phyloP scores from a whole-genome alignment of 257 asterid species.

The Euphrasia confusa region DNA sequence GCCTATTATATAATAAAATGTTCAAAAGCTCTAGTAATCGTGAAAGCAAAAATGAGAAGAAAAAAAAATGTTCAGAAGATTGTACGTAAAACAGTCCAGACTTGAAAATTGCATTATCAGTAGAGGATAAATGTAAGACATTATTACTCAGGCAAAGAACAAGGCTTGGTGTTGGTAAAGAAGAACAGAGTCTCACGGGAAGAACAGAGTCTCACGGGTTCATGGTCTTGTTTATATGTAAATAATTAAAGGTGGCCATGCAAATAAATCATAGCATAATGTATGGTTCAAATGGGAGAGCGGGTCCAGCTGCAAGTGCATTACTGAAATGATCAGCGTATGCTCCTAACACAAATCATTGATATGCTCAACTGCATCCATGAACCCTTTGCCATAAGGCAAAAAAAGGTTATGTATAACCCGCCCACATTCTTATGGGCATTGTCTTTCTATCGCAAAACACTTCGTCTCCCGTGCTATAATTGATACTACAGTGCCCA shows the following conservation, averaged over 20 bases:
- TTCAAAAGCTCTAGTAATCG: background rate
- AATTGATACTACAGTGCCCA: conserved; percentile 3
- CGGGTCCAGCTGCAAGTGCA: background rate
- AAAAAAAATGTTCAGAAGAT: background rate
- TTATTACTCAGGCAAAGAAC: background rate
- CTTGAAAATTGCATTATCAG: background rate
- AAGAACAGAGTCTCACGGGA: background rate
- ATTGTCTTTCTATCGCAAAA: background rate
- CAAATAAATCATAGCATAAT: background rate
- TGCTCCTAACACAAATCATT: background rate
- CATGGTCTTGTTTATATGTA: background rate
- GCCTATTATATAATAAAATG: no score
- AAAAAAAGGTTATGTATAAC: no score
- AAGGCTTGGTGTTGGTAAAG: background rate
- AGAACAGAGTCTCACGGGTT: background rate
- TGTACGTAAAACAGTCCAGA: conserved; percentile 7
- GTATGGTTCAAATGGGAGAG: background rate
- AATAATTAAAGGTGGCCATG: conserved; percentile 1
- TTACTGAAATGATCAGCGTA: background rate
- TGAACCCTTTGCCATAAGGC: no score
- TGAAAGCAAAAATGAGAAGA: background rate
- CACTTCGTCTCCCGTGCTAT: background rate
- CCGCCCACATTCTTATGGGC: background rate
- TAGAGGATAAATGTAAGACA: background rate
- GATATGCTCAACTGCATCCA: background rate